phyloP scores from a whole-genome alignment of 371 early-diverging fungal genomes.

The Mucor indicus region DNA sequence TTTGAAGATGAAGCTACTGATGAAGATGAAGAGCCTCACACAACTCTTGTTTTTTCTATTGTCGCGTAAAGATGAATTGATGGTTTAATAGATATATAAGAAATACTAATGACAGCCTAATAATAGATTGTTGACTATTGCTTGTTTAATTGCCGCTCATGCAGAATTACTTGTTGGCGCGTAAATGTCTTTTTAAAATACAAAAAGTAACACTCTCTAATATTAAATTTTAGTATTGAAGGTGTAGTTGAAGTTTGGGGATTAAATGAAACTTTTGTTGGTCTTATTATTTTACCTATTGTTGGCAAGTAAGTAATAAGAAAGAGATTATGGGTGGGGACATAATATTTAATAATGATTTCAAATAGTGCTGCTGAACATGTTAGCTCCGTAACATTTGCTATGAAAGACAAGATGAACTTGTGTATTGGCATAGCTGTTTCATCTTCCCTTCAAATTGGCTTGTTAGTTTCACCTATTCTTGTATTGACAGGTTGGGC shows the following conservation, averaged over 20 bases:
- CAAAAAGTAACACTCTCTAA: background rate
- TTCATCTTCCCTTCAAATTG: slow-evolving; percentile 87
- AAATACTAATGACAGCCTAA: background rate
- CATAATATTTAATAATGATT: too few relatives aligned
- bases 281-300: slow-evolving; percentile 83
- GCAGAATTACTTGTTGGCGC: slow-evolving; percentile 79
- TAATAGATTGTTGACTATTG: slow-evolving; percentile 43
- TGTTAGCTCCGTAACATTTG: slow-evolving; percentile 78
- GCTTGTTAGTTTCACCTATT: slow-evolving; percentile 83
- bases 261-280: slow-evolving; percentile 78
- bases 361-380: slow-evolving; percentile 56
- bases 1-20: slow-evolving; percentile 49
- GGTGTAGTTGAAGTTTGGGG: slow-evolving; percentile 64
- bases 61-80: slow-evolving; percentile 17
- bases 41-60: slow-evolving; percentile 46
- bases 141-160: slow-evolving; percentile 67
- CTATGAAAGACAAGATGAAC: slow-evolving; percentile 90
- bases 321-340: too few relatives aligned
- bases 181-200: slow-evolving; percentile 23
- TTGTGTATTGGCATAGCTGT: slow-evolving; percentile 82
- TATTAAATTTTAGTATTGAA: slow-evolving; percentile 60
- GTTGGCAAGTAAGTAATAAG: slow-evolving; percentile 60
- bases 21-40: slow-evolving; percentile 47
- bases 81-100: background rate
- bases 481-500: slow-evolving; percentile 87